Evolutionary conservation across 495 filamentous ascomycete genomes (phyloP), one percentile per base, ranked within the genome.

Genomic region (Schizothecium vesticola): DNA sequence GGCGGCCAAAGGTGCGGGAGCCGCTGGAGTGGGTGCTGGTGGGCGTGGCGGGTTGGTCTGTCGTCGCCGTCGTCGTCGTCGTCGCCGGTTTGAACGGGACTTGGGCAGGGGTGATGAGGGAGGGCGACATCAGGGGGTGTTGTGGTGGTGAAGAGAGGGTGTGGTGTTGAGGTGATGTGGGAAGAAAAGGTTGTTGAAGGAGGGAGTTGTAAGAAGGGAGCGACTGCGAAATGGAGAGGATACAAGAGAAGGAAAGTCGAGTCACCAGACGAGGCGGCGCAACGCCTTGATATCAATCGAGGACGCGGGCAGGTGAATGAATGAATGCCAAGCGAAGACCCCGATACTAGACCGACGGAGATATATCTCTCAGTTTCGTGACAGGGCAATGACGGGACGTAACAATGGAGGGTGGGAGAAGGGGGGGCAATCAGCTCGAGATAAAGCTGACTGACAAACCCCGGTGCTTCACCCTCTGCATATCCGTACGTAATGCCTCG

Each of bases 1-100:
- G 77, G 72, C 56, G 56, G 19, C 73, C 74, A 64, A 78, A 76
- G 29, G 28, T 69, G 56, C 70, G 73, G 36, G 73, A 64, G 12
- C 63, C 43, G 56, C 69, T 75, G 36, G 73, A 64, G 10, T 61
- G 29, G 65, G 51, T 64, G 33, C 59, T 65, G 11, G 72, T 26
- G 16, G 61, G 57, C 4, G 69, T 51, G 26, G 9, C 19, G 19
- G 63, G 65, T n/a, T 59, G 23, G 29, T 16, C 29, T n/a, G 56
- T 23, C 24, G 59, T 28, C 56, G 51, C 58, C 11, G 33, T 55
- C 56, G 51, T 60, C 11, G 33, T 55, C 3, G 64, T 57, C 33
- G 66, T 70, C 24, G 26, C 31, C 24, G 66, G 61, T 21, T 56
- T 56, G 3, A 67, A 62, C 56, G 70, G 66, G 56, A 55, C 28